These are phyloP conservation scores for Durusdinium trenchii DNA, from an alignment of 73 alveolate species.

Conservation along the genomic window DNA sequence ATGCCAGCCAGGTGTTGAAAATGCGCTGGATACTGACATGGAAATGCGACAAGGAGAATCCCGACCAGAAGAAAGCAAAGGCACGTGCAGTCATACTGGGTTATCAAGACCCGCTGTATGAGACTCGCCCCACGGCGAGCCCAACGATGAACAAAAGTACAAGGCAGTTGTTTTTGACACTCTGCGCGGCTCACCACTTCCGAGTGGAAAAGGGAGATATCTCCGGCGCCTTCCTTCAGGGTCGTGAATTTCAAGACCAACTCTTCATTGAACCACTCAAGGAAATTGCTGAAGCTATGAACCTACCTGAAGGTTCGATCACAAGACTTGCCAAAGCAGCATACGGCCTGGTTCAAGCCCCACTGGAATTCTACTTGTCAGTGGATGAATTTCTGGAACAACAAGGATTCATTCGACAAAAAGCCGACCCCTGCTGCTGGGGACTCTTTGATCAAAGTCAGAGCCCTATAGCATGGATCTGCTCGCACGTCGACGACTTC, in stretches of 20 bases:
- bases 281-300: background rate
- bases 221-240: background rate
- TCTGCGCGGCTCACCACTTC: background rate
- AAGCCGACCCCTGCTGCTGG: background rate
- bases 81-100: slow-evolving; percentile 14
- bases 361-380: background rate
- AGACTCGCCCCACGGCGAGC: background rate
- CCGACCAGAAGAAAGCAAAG: background rate
- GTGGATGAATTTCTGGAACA: background rate
- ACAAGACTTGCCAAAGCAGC: background rate
- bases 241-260: background rate
- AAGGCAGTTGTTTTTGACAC: background rate
- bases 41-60: background rate
- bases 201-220: background rate
- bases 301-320: background rate
- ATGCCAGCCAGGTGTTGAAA: background rate
- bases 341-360: background rate
- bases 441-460: background rate
- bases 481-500: background rate
- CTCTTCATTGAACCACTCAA: background rate
- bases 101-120: background rate
- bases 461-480: background rate
- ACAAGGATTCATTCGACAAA: background rate
- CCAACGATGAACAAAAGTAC: background rate
- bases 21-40: slow-evolving; percentile 15